Percentiles rank a stretch among this genome's conserved stretches.
phyloP scores from a whole-genome alignment of 2,329 filamentous ascomycete species.

The Mycosphaerelloides madeirae region DNA sequence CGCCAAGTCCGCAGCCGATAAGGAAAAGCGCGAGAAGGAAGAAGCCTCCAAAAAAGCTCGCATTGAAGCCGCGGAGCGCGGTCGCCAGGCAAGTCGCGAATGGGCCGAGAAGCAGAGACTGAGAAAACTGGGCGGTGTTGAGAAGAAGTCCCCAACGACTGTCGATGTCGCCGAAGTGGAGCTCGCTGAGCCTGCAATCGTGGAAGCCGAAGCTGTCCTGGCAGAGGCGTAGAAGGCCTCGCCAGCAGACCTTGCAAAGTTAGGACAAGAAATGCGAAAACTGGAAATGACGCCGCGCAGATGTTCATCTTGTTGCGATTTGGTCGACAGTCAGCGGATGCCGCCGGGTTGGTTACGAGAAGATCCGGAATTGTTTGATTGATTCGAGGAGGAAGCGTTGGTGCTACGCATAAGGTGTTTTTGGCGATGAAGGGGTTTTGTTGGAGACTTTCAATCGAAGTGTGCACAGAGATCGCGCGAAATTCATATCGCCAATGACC shows the following conservation, averaged over 20 bases:
- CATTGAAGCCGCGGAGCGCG: slow-evolving; percentile 43
- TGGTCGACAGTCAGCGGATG: too few relatives aligned
- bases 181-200: neutral
- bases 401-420: neutral
- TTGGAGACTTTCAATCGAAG: too few relatives aligned
- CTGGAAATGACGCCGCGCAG: too few relatives aligned
- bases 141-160: neutral
- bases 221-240: too few relatives aligned
- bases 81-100: slow-evolving; percentile 41
- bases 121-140: slow-evolving; percentile 25
- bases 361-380: neutral
- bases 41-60: slow-evolving; percentile 45
- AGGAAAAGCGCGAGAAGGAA: slow-evolving; percentile 43
- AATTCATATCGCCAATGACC: too few relatives aligned
- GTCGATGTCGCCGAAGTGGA: neutral
- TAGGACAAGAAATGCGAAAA: too few relatives aligned
- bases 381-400: neutral
- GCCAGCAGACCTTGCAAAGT: too few relatives aligned
- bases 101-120: slow-evolving; percentile 47
- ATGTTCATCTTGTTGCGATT: too few relatives aligned
- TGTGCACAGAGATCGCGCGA: too few relatives aligned
- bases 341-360: too few relatives aligned
- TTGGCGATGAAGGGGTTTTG: neutral
- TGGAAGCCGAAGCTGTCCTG: too few relatives aligned
- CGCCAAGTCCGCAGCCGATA: slow-evolving; percentile 39